Conservation (phyloP, 768 basidiomycete species). For the Leccinum olivaceopallidum region DNA sequence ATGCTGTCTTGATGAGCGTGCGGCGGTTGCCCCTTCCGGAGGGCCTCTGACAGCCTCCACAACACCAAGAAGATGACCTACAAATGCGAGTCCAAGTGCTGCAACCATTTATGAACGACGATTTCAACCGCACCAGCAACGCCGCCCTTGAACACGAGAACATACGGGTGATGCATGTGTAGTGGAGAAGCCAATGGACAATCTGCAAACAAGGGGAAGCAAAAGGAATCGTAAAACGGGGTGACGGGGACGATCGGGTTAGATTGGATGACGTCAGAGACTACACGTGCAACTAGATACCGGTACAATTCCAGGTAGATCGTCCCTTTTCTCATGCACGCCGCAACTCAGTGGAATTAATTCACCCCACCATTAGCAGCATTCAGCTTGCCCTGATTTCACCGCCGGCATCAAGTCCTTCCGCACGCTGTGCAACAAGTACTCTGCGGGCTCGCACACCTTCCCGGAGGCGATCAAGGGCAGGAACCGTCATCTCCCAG, state of each 20-base stretch:
- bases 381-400: conserved; percentile 16
- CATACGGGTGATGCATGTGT: not conserved
- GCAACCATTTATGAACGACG: not conserved
- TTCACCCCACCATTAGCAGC: conserved; percentile 16
- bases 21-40: conserved; percentile 4
- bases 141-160: conserved; percentile 1
- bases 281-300: not conserved
- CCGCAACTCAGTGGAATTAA: conserved; percentile 10
- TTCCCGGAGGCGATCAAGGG: conserved; percentile 81
- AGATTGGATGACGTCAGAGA: conserved; percentile 11
- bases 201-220: not conserved
- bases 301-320: conserved; percentile 1
- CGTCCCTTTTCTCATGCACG: not conserved
- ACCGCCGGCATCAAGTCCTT: conserved; percentile 9
- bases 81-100: not conserved
- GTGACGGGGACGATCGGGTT: not conserved
- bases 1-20: conserved; percentile 10
- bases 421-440: conserved; percentile 38
- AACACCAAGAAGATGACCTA: conserved; percentile 19
- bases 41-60: conserved; percentile 17
- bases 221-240: not conserved
- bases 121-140: conserved; percentile 9
- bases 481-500: conserved; percentile 84
- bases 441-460: conserved; percentile 80
- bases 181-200: not conserved